Evolutionary conservation across 441 rosid species (phyloP).

Genomic region (Pelargonium australe): DNA sequence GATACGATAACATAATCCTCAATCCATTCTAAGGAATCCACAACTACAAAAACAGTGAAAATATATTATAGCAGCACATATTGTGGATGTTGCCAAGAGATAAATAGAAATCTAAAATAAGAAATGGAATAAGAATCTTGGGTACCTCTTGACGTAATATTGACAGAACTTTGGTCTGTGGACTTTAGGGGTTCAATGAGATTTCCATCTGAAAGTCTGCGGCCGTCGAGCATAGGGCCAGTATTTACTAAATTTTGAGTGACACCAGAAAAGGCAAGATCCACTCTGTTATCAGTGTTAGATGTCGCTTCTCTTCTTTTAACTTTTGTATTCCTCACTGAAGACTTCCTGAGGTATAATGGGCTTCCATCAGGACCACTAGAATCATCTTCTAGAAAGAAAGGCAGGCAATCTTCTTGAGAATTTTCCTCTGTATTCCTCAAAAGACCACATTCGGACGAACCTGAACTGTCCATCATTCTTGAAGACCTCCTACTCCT

Average conservation of each 20-base stretch:
- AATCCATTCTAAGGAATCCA: constrained; percentile 66
- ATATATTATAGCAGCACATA: constrained; percentile 4
- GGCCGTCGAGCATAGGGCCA: constrained; percentile 34
- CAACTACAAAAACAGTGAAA: constrained; percentile 32
- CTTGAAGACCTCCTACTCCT: constrained; percentile 42
- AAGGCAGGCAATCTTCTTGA: constrained; percentile 79
- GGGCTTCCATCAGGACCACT: constrained; percentile 76
- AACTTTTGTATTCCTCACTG: constrained; percentile 34
- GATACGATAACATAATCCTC: constrained; percentile 36
- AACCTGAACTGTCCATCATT: constrained; percentile 39
- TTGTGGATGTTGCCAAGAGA: constrained; percentile 2
- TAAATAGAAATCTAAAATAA: constrained; percentile 12
- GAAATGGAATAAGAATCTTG: constrained; percentile 21
- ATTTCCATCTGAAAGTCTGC: constrained; percentile 37
- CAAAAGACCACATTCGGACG: constrained; percentile 40
- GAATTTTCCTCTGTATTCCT: constrained; percentile 53
- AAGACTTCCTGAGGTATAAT: constrained; percentile 25
- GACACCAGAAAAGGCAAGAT: constrained; percentile 34
- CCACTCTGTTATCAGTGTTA: constrained; percentile 33
- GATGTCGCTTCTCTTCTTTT: constrained; percentile 41
- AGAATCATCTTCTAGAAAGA: constrained; percentile 75
- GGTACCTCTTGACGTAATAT: constrained; percentile 51
- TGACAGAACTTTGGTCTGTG: constrained; percentile 39
- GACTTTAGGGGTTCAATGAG: constrained; percentile 37
- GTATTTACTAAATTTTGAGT: constrained; percentile 33